Evolutionary conservation across 108 stramenopile species (phyloP), one percentile per base, ranked within the genome.

Genomic region (Aurantiochytrium sp.): DNA sequence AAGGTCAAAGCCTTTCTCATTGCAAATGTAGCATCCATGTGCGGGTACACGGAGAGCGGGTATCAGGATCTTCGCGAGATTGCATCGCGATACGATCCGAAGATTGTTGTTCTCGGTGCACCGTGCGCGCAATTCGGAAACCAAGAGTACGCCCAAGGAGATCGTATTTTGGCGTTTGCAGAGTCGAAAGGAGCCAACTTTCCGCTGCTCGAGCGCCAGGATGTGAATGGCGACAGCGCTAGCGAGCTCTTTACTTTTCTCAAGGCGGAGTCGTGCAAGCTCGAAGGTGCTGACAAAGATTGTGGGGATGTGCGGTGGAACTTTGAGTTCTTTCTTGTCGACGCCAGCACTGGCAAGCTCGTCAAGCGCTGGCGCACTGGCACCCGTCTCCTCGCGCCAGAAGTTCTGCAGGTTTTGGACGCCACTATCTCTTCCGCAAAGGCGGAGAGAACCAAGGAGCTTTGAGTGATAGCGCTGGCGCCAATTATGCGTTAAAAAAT

Each of bases 111-210:
- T 58, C 90, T 93, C 47, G 93, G 91, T 21, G 93, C 93, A 44
- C 94, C 94, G 14, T 94, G 92, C 91, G 93, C 93, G 60, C 91
- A 93, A 69, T 94, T 94, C 87, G 93, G 93, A 18, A 57, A 45
- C 23, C 91, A 94, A 71, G 93, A 93, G 88, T 76, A 72, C 1
- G 58, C 14, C 45, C 5, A 29, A 5, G 18, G 5, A 19, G 57
- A 25, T 8, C 89, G 21, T n/a, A 60, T 89, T 55, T 5, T 8
- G 5, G 49, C 1, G 19, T 59, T 53, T 58, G 60, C 59, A 59
- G 49, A 19, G 19, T 87, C 76, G 55, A 64, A 58, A 43, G 87
- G 91, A 4, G 92, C 89, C 35, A 91, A 76, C 5, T 93, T 93
- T 72, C 88, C 72, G 25, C 18, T 93, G 18, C 55, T 92, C 29